phyloP scores from a whole-genome alignment of 768 basidiomycete genomes.

The Kwoniella dendrophila region DNA sequence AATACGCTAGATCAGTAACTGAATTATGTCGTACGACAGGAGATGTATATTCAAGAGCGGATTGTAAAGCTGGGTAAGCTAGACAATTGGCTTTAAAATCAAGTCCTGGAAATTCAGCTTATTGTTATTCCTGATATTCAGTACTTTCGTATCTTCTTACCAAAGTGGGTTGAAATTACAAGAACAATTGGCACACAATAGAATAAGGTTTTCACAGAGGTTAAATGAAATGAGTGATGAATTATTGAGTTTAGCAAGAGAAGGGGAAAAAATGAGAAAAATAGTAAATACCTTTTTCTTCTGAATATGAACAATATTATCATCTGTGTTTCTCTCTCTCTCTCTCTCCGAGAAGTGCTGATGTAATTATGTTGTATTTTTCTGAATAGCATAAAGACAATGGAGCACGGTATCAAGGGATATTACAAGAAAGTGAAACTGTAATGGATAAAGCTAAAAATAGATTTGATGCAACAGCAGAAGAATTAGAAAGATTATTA shows the following conservation, averaged over 20 bases:
- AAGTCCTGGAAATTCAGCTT: neutral
- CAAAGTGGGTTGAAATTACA: constrained; percentile 83
- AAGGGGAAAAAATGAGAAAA: constrained; percentile 93
- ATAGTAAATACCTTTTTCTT: constrained; percentile 61
- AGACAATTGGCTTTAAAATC: constrained; percentile 37
- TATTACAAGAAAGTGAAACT: constrained; percentile 81
- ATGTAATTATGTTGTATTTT: neutral
- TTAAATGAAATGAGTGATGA: constrained; percentile 98
- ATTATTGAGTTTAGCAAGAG: constrained; percentile 75
- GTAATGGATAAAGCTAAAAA: constrained; percentile 84
- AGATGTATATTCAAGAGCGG: constrained; percentile 79
- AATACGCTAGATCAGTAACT: constrained; percentile 83
- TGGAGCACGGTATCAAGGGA: constrained; percentile 81
- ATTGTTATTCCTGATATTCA: constrained; percentile 6
- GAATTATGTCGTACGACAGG: constrained; percentile 77
- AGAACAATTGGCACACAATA: constrained; percentile 85
- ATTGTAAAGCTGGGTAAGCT: constrained; percentile 91
- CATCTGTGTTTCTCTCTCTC: neutral
- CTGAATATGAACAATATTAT: too few species aligned
- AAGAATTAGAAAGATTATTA: constrained; percentile 89
- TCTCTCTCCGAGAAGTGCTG: neutral
- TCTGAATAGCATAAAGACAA: constrained; percentile 81
- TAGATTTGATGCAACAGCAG: constrained; percentile 83
- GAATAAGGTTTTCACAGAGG: constrained; percentile 78
- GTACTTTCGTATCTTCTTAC: constrained; percentile 74